These are phyloP conservation scores for Zanthoxylum bungeanum DNA, from an alignment of 345 rosid species.

Conservation along the genomic window DNA sequence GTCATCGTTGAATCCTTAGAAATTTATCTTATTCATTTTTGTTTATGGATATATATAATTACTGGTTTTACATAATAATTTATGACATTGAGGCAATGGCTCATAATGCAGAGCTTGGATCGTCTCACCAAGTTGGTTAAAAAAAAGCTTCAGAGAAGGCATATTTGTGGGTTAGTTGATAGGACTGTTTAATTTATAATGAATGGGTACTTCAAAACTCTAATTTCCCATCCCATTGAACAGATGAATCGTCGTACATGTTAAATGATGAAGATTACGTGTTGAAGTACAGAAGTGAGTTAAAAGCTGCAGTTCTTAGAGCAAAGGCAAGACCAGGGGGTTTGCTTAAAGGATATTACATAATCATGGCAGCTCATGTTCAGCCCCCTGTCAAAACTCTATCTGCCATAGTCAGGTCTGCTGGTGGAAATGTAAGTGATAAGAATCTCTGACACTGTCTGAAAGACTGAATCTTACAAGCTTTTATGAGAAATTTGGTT, in stretches of 20 bases:
- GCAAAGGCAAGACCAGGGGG: conserved; percentile 57
- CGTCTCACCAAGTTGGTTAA: conserved; percentile 72
- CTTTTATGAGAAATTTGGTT: background rate
- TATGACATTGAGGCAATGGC: conserved; percentile 7
- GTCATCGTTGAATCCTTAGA: conserved; percentile 17
- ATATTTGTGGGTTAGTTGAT: conserved; percentile 66
- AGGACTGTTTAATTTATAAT: background rate
- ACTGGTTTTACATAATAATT: background rate
- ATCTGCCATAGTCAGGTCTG: conserved; percentile 52
- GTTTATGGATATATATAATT: background rate
- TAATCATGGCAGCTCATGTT: conserved; percentile 53
- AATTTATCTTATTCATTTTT: background rate
- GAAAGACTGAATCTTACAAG: background rate
- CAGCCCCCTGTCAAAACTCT: conserved; percentile 45
- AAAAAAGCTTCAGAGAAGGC: conserved; percentile 54
- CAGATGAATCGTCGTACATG: conserved; percentile 59
- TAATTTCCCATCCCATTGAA: conserved; percentile 2
- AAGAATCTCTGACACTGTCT: background rate
- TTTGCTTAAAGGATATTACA: conserved; percentile 55
- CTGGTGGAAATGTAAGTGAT: conserved; percentile 73
- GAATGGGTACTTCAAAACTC: background rate
- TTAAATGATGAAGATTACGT: conserved; percentile 53
- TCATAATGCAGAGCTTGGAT: conserved; percentile 72
- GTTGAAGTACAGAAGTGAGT: conserved; percentile 51
- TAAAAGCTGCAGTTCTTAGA: conserved; percentile 52